Evolutionary conservation across 1,284 basidiomycete genomes (phyloP).

Genomic region (Cutaneotrichosporon mucoides): DNA sequence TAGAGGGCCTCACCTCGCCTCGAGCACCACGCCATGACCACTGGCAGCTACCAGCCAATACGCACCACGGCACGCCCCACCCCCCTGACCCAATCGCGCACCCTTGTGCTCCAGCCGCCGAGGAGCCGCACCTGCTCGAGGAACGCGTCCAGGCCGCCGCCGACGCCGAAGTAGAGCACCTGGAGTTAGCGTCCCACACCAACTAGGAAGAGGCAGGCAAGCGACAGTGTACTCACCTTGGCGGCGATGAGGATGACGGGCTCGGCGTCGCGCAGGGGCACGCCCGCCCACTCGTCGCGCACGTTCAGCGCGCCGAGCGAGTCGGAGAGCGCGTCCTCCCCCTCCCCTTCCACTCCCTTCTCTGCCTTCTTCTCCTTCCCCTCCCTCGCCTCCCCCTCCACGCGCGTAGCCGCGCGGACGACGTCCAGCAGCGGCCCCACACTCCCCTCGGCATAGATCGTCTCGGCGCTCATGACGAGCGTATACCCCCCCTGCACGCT

Average conservation of each 20-base stretch:
- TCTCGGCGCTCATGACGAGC: slow-evolving; percentile 82
- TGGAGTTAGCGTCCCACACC: slow-evolving; percentile 41
- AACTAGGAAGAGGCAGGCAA: too few relatives aligned
- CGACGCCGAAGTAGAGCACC: slow-evolving; percentile 92
- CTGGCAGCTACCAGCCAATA: slow-evolving; percentile 49
- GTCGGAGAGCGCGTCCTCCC: slow-evolving; percentile 2
- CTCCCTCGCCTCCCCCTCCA: not conserved
- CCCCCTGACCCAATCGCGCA: slow-evolving; percentile 57
- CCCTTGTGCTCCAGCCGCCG: slow-evolving; percentile 26
- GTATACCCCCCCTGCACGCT: slow-evolving; percentile 54
- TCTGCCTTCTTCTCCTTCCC: slow-evolving; percentile 19
- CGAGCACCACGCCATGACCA: too few relatives aligned
- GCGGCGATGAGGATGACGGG: slow-evolving; percentile 42
- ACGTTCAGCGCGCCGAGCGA: slow-evolving; percentile 28
- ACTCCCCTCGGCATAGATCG: slow-evolving; percentile 74
- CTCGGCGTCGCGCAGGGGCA: slow-evolving; percentile 14
- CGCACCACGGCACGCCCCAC: slow-evolving; percentile 64
- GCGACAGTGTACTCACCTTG: slow-evolving; percentile 32
- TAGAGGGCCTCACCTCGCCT: too few relatives aligned
- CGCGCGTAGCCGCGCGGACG: slow-evolving; percentile 31
- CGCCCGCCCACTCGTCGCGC: slow-evolving; percentile 24
- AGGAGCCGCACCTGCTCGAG: slow-evolving; percentile 53
- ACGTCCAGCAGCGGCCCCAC: slow-evolving; percentile 63
- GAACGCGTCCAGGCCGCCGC: slow-evolving; percentile 80
- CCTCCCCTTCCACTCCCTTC: not conserved